Evolutionary conservation across 352 stramenopile species (phyloP).

Genomic region (Globisporangium paroecandrum): DNA sequence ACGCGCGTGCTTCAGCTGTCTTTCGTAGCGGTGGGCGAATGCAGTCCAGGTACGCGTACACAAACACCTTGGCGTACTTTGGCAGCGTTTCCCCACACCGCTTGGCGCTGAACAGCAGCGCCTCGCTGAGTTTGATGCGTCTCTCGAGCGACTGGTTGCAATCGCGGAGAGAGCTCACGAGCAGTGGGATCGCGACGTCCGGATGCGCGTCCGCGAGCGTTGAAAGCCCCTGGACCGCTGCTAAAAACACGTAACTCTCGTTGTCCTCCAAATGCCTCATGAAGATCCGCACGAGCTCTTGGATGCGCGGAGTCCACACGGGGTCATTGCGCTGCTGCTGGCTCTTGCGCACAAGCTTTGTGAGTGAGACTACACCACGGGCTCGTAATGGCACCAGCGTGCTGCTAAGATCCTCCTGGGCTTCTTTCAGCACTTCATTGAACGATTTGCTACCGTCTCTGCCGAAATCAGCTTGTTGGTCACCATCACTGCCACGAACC

Average conservation of each 20-base stretch:
- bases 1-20: neutral
- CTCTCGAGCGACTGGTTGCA: constrained; percentile 44
- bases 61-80: constrained; percentile 67
- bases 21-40: constrained; percentile 40
- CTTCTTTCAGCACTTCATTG: constrained; percentile 43
- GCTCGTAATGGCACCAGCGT: constrained; percentile 66
- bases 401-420: constrained; percentile 58
- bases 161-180: constrained; percentile 52
- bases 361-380: constrained; percentile 68
- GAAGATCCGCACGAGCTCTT: constrained; percentile 54
- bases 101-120: constrained; percentile 72
- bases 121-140: constrained; percentile 84
- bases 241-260: constrained; percentile 86
- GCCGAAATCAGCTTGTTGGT: constrained; percentile 7
- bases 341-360: constrained; percentile 67
- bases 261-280: constrained; percentile 56
- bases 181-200: constrained; percentile 59
- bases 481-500: constrained; percentile 23
- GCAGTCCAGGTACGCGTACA: constrained; percentile 79
- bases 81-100: constrained; percentile 72
- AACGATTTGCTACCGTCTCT: constrained; percentile 33
- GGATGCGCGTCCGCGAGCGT: constrained; percentile 58
- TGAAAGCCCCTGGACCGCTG: constrained; percentile 68
- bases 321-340: constrained; percentile 35
- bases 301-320: constrained; percentile 48